These are phyloP conservation scores for Xylaria grammica DNA, from an alignment of 495 filamentous ascomycete species.

Conservation along the genomic window DNA sequence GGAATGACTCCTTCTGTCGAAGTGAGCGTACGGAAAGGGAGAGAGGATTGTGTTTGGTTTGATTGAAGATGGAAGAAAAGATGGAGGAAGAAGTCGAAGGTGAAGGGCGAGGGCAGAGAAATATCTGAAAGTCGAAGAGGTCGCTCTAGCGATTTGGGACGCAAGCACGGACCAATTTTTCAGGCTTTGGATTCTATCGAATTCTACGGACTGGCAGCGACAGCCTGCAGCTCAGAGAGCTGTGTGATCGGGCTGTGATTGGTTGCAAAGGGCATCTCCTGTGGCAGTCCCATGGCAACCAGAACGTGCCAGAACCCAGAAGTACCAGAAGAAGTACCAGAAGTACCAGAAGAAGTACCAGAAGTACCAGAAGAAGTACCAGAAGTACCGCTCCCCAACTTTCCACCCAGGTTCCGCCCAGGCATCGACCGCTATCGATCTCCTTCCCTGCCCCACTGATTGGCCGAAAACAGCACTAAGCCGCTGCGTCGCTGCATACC, in stretches of 20 bases:
- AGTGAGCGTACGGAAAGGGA: background rate
- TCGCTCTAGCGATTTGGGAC: constrained; percentile 26
- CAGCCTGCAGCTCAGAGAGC: constrained; percentile 8
- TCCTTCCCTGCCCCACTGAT: constrained; percentile 8
- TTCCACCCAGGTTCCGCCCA: constrained; percentile 2
- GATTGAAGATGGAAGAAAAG: constrained; percentile 22
- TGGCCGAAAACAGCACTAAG: constrained; percentile 23
- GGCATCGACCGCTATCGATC: constrained; percentile 14
- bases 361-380: too few relatives aligned
- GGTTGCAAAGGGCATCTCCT: constrained; percentile 14
- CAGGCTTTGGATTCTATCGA: constrained; percentile 42
- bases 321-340: too few relatives aligned
- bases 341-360: too few relatives aligned
- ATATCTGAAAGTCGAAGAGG: constrained; percentile 27
- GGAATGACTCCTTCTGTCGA: constrained; percentile 19
- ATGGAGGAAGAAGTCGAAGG: constrained; percentile 18
- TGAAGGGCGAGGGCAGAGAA: constrained; percentile 29
- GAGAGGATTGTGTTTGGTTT: constrained; percentile 18
- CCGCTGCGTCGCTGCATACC: constrained; percentile 16
- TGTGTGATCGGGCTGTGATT: constrained; percentile 36
- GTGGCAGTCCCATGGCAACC: constrained; percentile 32
- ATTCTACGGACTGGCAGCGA: constrained; percentile 39
- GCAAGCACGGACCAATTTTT: constrained; percentile 40
- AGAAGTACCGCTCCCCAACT: constrained; percentile 8
- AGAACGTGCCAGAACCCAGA: constrained; percentile 21